These are phyloP conservation scores for Pyricularia sp. DNA, from an alignment of 2,329 filamentous ascomycete genomes.

Conservation along the genomic window DNA sequence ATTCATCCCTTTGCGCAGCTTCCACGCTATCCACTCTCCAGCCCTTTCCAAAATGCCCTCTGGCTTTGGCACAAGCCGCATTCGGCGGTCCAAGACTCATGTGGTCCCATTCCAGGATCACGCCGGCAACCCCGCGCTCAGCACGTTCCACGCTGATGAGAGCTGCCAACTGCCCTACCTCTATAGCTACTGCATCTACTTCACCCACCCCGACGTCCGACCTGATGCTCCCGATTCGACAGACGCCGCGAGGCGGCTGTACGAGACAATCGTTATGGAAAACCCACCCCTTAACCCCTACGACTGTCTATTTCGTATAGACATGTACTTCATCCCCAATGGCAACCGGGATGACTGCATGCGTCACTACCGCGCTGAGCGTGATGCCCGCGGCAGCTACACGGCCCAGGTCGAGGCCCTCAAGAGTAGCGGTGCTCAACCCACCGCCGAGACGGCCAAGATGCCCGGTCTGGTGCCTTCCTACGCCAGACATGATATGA, in stretches of 20 bases:
- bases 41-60: background rate
- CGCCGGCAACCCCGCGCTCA: background rate
- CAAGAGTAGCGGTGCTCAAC: background rate
- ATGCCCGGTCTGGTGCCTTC: too few relatives aligned
- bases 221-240: background rate
- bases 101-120: background rate
- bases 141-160: background rate
- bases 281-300: background rate
- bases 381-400: background rate
- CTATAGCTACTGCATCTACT: constrained; percentile 1
- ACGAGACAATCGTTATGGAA: background rate
- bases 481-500: too few relatives aligned
- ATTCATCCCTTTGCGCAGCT: background rate
- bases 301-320: background rate
- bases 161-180: background rate
- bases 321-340: background rate
- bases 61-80: background rate
- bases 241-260: background rate
- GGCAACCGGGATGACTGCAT: background rate
- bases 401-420: background rate
- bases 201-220: background rate
- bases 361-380: constrained; percentile 1
- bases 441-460: background rate
- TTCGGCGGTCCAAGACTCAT: background rate
- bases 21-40: background rate